phyloP scores from a whole-genome alignment of 257 asterid species.

The Leonotis leonurus region DNA sequence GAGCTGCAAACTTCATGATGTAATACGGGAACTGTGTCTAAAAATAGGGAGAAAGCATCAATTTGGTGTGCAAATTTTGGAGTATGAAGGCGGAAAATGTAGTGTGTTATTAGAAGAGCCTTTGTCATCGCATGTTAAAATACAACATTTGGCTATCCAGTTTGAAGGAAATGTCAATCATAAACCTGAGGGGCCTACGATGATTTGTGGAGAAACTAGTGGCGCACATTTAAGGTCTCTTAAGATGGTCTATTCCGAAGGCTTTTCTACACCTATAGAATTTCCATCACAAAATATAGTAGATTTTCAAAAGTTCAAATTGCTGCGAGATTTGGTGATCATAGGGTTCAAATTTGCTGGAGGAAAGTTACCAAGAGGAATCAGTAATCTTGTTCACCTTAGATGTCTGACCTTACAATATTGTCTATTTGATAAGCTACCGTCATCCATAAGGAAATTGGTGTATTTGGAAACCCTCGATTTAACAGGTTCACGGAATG shows the following conservation, averaged over 20 bases:
- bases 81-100: neutral
- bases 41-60: neutral
- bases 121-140: neutral
- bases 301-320: neutral
- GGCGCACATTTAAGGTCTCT: slow-evolving; percentile 5
- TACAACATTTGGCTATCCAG: neutral
- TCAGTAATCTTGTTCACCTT: slow-evolving; percentile 1
- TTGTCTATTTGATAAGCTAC: neutral
- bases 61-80: neutral
- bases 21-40: slow-evolving; percentile 2
- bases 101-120: neutral
- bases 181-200: neutral
- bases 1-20: slow-evolving; percentile 14
- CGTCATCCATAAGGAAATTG: neutral
- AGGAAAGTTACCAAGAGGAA: neutral
- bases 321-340: neutral
- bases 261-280: neutral
- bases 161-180: neutral
- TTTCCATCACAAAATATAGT: neutral
- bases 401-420: neutral
- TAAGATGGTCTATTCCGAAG: neutral
- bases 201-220: neutral
- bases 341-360: neutral
- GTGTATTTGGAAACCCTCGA: neutral
- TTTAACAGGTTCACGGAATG: neutral